phyloP scores from a whole-genome alignment of 2,329 filamentous ascomycete species.

The Sphaerulina vaccinii region DNA sequence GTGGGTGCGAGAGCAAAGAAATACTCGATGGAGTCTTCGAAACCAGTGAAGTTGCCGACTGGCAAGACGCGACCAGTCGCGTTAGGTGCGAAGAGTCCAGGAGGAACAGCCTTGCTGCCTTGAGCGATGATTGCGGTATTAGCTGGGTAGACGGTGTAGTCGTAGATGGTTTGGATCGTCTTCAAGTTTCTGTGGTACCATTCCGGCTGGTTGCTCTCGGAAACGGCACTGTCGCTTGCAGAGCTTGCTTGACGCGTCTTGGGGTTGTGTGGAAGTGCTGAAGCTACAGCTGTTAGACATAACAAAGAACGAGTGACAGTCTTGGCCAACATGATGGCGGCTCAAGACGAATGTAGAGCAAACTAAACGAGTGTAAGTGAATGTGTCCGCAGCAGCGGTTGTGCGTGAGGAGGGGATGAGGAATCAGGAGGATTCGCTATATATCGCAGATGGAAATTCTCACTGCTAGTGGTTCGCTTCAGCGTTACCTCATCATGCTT shows the following conservation, averaged over 20 bases:
- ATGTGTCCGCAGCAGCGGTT: conserved; percentile 13
- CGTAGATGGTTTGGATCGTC: conserved; percentile 43
- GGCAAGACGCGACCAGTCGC: conserved; percentile 44
- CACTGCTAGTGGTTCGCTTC: conserved; percentile 8
- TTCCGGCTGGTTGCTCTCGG: conserved; percentile 9
- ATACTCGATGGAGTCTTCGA: conserved; percentile 47
- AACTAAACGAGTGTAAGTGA: conserved; percentile 18
- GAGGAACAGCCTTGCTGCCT: conserved; percentile 40
- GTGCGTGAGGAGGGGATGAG: conserved; percentile 10
- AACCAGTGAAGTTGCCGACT: conserved; percentile 45
- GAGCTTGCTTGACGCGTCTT: neutral
- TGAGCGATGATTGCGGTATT: conserved; percentile 39
- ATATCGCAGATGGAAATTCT: conserved; percentile 11
- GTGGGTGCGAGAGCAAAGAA: conserved; percentile 46
- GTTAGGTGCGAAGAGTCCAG: conserved; percentile 41
- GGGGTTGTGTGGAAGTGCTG: conserved; percentile 12
- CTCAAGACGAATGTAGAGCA: conserved; percentile 12
- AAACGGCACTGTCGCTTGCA: neutral
- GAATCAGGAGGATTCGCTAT: conserved; percentile 13
- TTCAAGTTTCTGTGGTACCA: conserved; percentile 37
- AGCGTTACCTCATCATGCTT: conserved; percentile 13
- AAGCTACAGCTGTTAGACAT: conserved; percentile 15
- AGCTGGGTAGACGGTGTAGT: conserved; percentile 44
- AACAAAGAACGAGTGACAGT: conserved; percentile 22
- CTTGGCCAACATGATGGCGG: conserved; percentile 16